Evolutionary conservation across 2,329 filamentous ascomycete species (phyloP), one percentile per base, ranked within the genome.

Genomic region (Curvularia verruculosa): DNA sequence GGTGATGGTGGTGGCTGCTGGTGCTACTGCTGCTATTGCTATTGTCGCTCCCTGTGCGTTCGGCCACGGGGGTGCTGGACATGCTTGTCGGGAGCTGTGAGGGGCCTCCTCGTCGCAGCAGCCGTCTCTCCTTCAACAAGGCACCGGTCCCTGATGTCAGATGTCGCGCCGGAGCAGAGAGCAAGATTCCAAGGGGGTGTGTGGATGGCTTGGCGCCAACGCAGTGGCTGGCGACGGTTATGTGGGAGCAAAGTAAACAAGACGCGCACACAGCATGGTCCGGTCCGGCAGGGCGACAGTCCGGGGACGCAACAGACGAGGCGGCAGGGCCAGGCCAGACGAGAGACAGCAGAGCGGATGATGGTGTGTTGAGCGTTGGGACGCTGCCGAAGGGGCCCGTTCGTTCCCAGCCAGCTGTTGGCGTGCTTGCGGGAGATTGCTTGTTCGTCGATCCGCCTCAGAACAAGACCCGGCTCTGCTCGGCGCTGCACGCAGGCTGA

Each of bases 61-160:
- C 72, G 51, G 61, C 67, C 65, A 69, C 65, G 67, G 71, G 58
- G 59, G 43, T 63, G 67, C 65, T 61, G 60, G 64, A 65, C 72
- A 75, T 75, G 53, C 66, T 67, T 62, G 40, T 34, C 41, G 52
- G 57, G 37, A 37, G 31, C 51, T 56, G 52, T 52, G 59, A 65
- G 64, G 61, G 64, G 55, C 52, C 29, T 61, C 56, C 59, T 61
- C 56, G 66, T 65, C 60, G 60, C 63, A 60, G 60, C 58, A 64
- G 61, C 61, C 52, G 55, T 49, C 41, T 49, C 41, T 47, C 59
- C 48, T 43, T 57, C 19, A 26, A 53, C 54, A 48, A 55, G 40
- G 43, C 58, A 48, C 49, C 47, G 47, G 56, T 45, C 54, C 52
- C 31, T 39, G 46, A 37, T 49, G 46, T 39, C 46, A 39, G 56